Conservation (phyloP, 2,329 filamentous ascomycete genomes). For the Trichophyton verrucosum region DNA sequence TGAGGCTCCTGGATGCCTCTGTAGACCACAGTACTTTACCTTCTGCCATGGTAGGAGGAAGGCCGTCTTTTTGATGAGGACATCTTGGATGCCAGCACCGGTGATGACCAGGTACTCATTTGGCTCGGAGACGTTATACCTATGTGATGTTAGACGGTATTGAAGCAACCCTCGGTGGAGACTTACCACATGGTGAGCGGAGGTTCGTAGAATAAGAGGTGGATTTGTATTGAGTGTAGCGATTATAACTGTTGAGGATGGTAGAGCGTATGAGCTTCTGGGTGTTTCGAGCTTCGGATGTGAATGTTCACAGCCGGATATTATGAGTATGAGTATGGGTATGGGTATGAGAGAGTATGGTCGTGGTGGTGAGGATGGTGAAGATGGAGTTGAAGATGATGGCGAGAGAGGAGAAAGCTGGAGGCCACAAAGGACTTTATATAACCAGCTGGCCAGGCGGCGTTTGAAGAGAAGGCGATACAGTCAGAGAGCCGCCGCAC, state of each 20-base stretch:
- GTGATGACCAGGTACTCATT: conserved; percentile 83
- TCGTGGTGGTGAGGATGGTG: background rate
- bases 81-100: conserved; percentile 59
- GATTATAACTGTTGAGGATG: background rate
- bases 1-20: background rate
- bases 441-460: background rate
- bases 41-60: conserved; percentile 61
- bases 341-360: background rate
- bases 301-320: too few relatives aligned
- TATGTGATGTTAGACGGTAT: conserved; percentile 24
- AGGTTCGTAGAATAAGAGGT: background rate
- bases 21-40: conserved; percentile 16
- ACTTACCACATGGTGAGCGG: conserved; percentile 3
- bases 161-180: background rate
- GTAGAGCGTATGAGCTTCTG: background rate
- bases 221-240: background rate
- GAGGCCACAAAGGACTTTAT: background rate
- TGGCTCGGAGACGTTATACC: conserved; percentile 57
- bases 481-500: background rate
- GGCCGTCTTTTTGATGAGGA: conserved; percentile 67
- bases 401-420: too few relatives aligned
- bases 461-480: background rate
- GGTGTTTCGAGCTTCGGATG: background rate
- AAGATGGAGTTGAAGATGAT: background rate
- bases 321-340: background rate